Conservation (phyloP, 1,284 basidiomycete genomes). For the Austroboletus olivaceoglutinosus region DNA sequence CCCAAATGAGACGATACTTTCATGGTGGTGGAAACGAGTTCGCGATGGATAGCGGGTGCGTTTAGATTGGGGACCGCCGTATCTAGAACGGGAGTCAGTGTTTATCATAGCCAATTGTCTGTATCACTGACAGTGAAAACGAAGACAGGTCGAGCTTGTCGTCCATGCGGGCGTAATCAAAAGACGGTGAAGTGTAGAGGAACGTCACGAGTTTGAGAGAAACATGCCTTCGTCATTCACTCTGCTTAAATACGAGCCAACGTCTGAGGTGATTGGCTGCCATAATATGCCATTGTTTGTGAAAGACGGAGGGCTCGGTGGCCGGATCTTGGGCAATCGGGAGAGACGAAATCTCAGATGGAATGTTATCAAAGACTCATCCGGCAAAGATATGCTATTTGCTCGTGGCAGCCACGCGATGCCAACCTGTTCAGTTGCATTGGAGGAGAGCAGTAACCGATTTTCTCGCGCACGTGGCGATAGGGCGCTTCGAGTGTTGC, state of each 20-base stretch:
- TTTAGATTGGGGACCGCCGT: background rate
- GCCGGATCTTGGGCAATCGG: slow-evolving; percentile 5
- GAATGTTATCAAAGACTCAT: background rate
- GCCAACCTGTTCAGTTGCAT: slow-evolving; percentile 19
- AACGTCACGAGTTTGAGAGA: background rate
- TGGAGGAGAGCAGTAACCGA: no score
- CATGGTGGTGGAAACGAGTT: background rate
- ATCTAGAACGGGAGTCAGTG: slow-evolving; percentile 8
- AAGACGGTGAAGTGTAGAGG: slow-evolving; percentile 10
- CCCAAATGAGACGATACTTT: background rate
- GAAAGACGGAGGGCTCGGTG: background rate
- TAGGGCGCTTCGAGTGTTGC: no score
- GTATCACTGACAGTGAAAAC: slow-evolving; percentile 12
- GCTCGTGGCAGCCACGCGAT: slow-evolving; percentile 23
- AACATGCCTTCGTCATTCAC: background rate
- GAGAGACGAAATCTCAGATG: background rate
- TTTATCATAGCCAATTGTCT: background rate
- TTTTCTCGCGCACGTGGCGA: slow-evolving; percentile 4
- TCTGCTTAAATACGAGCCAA: slow-evolving; percentile 1
- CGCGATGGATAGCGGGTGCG: background rate
- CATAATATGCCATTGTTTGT: slow-evolving; percentile 7
- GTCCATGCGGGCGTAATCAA: background rate
- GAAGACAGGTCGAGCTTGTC: background rate
- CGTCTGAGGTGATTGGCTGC: slow-evolving; percentile 8
- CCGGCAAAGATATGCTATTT: background rate